These are phyloP conservation scores for Kentomonas sorsogonicus DNA, from an alignment of 208 protist genomes.

Conservation along the genomic window DNA sequence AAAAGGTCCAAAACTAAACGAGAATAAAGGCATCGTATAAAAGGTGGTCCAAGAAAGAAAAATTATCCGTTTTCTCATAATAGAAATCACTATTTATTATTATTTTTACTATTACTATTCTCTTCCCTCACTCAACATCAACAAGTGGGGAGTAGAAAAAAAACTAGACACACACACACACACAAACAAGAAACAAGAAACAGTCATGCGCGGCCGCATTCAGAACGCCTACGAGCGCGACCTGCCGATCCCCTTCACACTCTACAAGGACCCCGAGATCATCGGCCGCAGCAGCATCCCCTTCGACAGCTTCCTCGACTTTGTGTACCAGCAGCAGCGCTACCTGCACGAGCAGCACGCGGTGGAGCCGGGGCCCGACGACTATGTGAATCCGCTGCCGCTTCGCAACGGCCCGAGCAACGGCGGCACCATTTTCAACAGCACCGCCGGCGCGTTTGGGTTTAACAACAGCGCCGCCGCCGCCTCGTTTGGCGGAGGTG, in stretches of 20 bases:
- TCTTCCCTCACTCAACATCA: conserved; percentile 2
- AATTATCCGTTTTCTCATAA: conserved; percentile 2
- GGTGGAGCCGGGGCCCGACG: no score
- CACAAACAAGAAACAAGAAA: background rate
- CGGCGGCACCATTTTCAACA: no score
- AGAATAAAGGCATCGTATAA: no score
- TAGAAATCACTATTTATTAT: background rate
- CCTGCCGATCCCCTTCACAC: background rate
- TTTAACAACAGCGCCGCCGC: no score
- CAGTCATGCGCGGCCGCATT: background rate
- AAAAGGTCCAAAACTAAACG: background rate
- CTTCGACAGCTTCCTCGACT: background rate
- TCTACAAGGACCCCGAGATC: background rate
- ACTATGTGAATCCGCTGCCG: no score
- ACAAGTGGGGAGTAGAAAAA: conserved; percentile 4
- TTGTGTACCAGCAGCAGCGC: conserved; percentile 5
- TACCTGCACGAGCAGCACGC: conserved; percentile 4
- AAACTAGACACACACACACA: background rate
- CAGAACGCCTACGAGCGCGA: background rate
- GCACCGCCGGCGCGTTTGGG: no score
- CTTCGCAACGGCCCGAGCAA: no score
- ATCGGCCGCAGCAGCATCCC: background rate
- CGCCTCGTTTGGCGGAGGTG: no score
- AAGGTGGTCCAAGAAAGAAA: conserved; percentile 16
- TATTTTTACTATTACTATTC: background rate